Evolutionary conservation across 2,329 filamentous ascomycete species (phyloP).

Genomic region (Polytolypa hystricis): DNA sequence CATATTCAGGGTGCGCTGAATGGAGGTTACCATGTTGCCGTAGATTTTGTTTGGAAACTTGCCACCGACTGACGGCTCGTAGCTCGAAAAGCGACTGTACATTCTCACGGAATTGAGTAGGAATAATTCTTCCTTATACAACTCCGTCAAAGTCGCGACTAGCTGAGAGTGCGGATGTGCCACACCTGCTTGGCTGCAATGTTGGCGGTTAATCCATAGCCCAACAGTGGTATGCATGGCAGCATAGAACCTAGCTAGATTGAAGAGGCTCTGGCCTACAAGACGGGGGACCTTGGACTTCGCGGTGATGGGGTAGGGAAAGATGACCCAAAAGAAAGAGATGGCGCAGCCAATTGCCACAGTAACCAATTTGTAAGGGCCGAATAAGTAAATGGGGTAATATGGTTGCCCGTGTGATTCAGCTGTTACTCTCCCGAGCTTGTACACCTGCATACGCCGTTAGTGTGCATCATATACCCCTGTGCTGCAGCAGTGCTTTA

Average conservation of each 20-base stretch:
- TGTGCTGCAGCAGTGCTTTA: too few species aligned
- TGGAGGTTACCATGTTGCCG: slow-evolving; percentile 47
- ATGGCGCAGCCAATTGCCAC: slow-evolving; percentile 56
- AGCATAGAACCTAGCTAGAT: slow-evolving; percentile 62
- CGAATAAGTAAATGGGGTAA: slow-evolving; percentile 60
- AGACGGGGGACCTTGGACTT: slow-evolving; percentile 55
- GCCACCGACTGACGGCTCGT: slow-evolving; percentile 59
- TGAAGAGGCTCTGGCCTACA: slow-evolving; percentile 55
- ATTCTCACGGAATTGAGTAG: slow-evolving; percentile 50
- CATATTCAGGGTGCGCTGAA: slow-evolving; percentile 51
- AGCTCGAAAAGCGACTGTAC: slow-evolving; percentile 54
- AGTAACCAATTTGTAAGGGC: slow-evolving; percentile 57
- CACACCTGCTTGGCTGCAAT: slow-evolving; percentile 27
- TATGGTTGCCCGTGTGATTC: slow-evolving; percentile 53
- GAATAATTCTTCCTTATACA: slow-evolving; percentile 56
- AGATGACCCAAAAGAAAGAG: slow-evolving; percentile 66
- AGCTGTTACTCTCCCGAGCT: slow-evolving; percentile 46
- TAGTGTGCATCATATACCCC: too few species aligned
- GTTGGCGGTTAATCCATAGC: slow-evolving; percentile 47
- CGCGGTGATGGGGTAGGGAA: slow-evolving; percentile 61
- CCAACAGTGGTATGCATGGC: slow-evolving; percentile 58
- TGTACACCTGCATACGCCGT: slow-evolving; percentile 34
- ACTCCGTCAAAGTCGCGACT: slow-evolving; percentile 41
- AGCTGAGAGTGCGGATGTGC: slow-evolving; percentile 34
- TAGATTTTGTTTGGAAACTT: slow-evolving; percentile 56